Percentiles rank a stretch among this genome's conserved stretches.
Evolutionary conservation across 805 yeast genomes (phyloP).

Genomic region (Saturnispora diversa): DNA sequence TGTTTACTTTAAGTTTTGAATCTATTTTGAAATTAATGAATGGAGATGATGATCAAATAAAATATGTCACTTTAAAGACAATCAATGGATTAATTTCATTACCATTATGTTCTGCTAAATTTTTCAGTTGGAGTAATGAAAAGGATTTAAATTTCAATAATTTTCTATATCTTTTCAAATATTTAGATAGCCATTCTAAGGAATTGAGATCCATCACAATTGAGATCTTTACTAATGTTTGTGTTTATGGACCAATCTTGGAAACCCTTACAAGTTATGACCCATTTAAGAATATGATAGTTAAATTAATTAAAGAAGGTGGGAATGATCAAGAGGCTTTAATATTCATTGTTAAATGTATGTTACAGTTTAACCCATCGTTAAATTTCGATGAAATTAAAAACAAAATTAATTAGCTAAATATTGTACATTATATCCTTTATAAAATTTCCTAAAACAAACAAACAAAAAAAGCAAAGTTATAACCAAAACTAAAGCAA

Average conservation of each 20-base stretch:
- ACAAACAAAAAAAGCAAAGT: too few species aligned
- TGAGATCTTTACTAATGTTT: constrained; percentile 28
- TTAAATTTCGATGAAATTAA: not conserved
- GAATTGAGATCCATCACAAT: constrained; percentile 32
- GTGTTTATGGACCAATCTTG: constrained; percentile 23
- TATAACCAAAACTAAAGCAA: too few species aligned
- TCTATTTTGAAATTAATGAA: constrained; percentile 29
- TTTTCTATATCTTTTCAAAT: constrained; percentile 35
- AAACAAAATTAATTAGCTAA: too few species aligned
- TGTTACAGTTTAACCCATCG: not conserved
- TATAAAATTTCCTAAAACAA: too few species aligned
- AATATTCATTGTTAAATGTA: not conserved
- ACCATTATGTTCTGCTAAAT: constrained; percentile 39
- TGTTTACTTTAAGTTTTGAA: constrained; percentile 31
- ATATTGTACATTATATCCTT: too few species aligned
- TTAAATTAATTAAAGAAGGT: not conserved
- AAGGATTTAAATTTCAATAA: constrained; percentile 30
- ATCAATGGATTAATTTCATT: constrained; percentile 37
- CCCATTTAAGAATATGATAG: constrained; percentile 2
- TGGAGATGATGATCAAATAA: constrained; percentile 35
- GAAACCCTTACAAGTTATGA: constrained; percentile 12
- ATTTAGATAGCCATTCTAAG: constrained; percentile 32
- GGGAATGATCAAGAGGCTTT: not conserved
- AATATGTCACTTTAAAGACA: constrained; percentile 41
- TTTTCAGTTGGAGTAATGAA: constrained; percentile 44